Conservation (phyloP, 164 flowering plant genomes). For the Vitis labrusca region DNA sequence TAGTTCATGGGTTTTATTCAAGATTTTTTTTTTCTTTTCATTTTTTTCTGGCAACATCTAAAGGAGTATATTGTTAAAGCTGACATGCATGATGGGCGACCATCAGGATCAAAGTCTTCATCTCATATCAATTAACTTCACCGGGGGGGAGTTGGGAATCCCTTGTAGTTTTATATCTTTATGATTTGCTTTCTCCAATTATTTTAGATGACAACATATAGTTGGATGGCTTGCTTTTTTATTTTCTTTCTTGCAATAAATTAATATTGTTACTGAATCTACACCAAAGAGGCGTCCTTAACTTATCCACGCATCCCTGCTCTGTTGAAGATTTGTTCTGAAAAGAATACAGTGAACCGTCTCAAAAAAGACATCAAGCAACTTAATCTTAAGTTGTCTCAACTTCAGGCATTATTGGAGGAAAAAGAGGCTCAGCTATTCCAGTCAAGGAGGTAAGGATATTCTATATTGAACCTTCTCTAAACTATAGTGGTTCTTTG, state of each 20-base stretch:
- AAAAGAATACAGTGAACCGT: slow-evolving; percentile 62
- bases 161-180: neutral
- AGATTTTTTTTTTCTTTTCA: no score
- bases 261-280: neutral
- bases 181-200: neutral
- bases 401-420: slow-evolving; percentile 81
- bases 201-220: neutral
- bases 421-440: slow-evolving; percentile 70
- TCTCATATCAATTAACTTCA: neutral
- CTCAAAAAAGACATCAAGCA: slow-evolving; percentile 86
- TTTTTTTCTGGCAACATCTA: no score
- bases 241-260: neutral
- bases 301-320: slow-evolving; percentile 76
- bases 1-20: no score
- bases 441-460: slow-evolving; percentile 52
- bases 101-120: no score
- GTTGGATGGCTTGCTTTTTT: neutral
- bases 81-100: no score
- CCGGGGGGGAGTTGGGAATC: no score
- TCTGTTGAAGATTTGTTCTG: slow-evolving; percentile 79
- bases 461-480: neutral
- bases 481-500: neutral
- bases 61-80: no score
- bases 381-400: slow-evolving; percentile 63
- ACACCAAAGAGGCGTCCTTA: slow-evolving; percentile 38